A percentile compares a stretch with the other conserved stretches of the same genome.
These are phyloP conservation scores for Xylariales sp. DNA, from an alignment of 2,329 filamentous ascomycete species.

Conservation along the genomic window DNA sequence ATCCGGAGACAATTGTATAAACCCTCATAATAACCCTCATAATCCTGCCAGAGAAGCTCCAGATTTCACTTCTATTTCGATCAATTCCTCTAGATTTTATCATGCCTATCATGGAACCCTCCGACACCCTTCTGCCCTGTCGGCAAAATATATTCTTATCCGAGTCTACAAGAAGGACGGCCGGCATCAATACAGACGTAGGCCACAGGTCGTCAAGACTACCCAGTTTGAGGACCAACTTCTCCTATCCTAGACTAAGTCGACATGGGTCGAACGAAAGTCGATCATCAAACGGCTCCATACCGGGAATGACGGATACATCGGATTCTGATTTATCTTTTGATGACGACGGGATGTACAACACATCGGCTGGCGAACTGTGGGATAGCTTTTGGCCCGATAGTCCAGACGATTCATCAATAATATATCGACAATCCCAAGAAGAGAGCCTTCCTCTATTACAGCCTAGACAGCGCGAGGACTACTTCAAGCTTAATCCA, in stretches of 20 bases:
- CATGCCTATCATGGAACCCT: conserved; percentile 43
- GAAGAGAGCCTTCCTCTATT: conserved; percentile 41
- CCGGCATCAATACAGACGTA: conserved; percentile 34
- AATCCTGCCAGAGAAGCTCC: conserved; percentile 45
- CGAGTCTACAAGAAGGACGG: conserved; percentile 15
- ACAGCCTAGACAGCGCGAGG: conserved; percentile 33
- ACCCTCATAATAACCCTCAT: conserved; percentile 41
- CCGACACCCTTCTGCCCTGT: conserved; percentile 35
- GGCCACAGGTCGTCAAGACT: conserved; percentile 36
- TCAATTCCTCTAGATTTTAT: conserved; percentile 32
- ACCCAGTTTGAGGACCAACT: conserved; percentile 48
- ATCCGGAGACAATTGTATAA: conserved; percentile 43
- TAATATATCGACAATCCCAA: conserved; percentile 22
- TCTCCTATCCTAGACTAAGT: conserved; percentile 50
- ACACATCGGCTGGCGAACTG: conserved; percentile 57
- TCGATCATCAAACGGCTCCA: conserved; percentile 59
- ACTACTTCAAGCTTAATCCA: conserved; percentile 40
- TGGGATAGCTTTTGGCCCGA: conserved; percentile 65
- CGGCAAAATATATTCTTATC: conserved; percentile 29
- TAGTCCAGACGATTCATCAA: conserved; percentile 18
- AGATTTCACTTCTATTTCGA: conserved; percentile 36
- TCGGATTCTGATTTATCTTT: conserved; percentile 63
- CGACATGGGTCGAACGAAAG: conserved; percentile 47
- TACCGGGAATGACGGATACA: conserved; percentile 63
- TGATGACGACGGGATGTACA: conserved; percentile 64